These are phyloP conservation scores for Thraustochytrium striatum DNA, from an alignment of 352 stramenopile genomes.

Conservation along the genomic window DNA sequence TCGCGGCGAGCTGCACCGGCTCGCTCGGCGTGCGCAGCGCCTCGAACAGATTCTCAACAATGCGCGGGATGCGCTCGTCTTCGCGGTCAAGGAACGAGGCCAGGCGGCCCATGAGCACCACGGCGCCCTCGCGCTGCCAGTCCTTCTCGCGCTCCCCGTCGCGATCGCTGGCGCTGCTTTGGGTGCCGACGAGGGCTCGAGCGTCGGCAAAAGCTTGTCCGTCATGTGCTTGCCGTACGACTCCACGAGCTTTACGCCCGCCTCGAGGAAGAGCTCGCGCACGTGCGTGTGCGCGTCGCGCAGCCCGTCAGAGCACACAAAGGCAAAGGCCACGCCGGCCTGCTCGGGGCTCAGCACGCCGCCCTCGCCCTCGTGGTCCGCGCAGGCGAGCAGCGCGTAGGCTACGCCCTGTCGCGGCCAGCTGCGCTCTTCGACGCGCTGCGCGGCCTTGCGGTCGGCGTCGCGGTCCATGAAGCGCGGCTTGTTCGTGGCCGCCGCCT, in stretches of 20 bases:
- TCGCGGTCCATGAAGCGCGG: slow-evolving; percentile 35
- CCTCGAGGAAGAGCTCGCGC: slow-evolving; percentile 30
- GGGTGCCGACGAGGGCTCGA: slow-evolving; percentile 39
- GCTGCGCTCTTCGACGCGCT: neutral
- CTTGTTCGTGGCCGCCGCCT: slow-evolving; percentile 54
- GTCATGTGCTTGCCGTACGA: slow-evolving; percentile 46
- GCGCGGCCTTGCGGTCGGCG: slow-evolving; percentile 9
- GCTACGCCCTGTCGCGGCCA: slow-evolving; percentile 10
- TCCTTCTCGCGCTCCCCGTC: slow-evolving; percentile 60
- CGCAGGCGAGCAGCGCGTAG: slow-evolving; percentile 44
- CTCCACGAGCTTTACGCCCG: slow-evolving; percentile 49
- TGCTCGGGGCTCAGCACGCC: slow-evolving; percentile 14
- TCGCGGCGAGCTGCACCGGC: slow-evolving; percentile 83
- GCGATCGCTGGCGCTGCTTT: slow-evolving; percentile 8
- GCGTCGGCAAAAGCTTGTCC: slow-evolving; percentile 33
- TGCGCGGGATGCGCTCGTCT: slow-evolving; percentile 78
- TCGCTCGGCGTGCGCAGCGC: slow-evolving; percentile 83
- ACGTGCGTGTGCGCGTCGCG: neutral
- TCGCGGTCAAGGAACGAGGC: slow-evolving; percentile 79
- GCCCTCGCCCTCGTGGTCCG: slow-evolving; percentile 26
- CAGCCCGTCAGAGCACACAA: slow-evolving; percentile 46
- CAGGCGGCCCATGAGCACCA: slow-evolving; percentile 79
- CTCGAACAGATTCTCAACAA: slow-evolving; percentile 76
- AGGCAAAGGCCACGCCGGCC: slow-evolving; percentile 19
- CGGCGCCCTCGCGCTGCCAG: slow-evolving; percentile 77